phyloP scores from a whole-genome alignment of 306 rosid genomes.

The Alnus glutinosa region DNA sequence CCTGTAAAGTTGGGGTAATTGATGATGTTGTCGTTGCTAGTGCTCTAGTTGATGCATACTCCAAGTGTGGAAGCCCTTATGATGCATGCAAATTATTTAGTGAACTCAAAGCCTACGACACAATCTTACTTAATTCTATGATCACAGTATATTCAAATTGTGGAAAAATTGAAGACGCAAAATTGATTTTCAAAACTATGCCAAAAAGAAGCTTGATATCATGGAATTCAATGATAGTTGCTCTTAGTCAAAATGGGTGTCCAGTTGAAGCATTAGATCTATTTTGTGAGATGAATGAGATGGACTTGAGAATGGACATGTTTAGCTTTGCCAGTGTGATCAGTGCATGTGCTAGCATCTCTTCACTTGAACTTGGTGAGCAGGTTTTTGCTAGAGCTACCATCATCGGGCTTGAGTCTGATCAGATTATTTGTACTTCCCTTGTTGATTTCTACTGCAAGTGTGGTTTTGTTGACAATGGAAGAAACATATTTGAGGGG shows the following conservation, averaged over 20 bases:
- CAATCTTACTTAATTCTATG: constrained; percentile 70
- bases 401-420: constrained; percentile 54
- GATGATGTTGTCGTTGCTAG: constrained; percentile 57
- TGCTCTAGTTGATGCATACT: constrained; percentile 72
- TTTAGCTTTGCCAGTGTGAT: constrained; percentile 71
- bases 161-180: constrained; percentile 76
- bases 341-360: constrained; percentile 67
- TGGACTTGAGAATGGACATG: constrained; percentile 58
- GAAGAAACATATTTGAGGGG: constrained; percentile 51
- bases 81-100: constrained; percentile 73
- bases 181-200: constrained; percentile 53
- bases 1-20: constrained; percentile 53
- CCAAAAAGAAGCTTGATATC: constrained; percentile 62
- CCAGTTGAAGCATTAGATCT: constrained; percentile 62
- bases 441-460: constrained; percentile 76
- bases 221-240: constrained; percentile 78
- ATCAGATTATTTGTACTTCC: constrained; percentile 57
- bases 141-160: constrained; percentile 66
- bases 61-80: constrained; percentile 56
- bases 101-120: constrained; percentile 61
- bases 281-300: constrained; percentile 55
- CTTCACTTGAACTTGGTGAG: constrained; percentile 66
- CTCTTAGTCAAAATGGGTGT: constrained; percentile 64
- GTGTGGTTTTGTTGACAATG: constrained; percentile 67
- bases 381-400: constrained; percentile 66